Conservation (phyloP, 331 rosid genomes). For the Phaseolus coccineus region DNA sequence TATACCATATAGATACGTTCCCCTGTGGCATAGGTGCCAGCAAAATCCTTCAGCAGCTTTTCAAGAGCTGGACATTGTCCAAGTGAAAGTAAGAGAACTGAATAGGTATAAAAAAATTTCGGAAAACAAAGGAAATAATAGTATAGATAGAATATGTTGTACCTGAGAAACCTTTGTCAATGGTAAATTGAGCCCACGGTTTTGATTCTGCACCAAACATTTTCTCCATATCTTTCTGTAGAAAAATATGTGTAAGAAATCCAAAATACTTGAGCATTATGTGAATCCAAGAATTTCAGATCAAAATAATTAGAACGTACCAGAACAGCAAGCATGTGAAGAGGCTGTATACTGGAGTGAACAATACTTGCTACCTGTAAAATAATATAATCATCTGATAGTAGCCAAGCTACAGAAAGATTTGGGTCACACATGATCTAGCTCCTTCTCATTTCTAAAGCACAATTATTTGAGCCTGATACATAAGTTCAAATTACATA, state of each 20-base stretch:
- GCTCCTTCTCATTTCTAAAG: neutral
- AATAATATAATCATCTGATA: conserved; percentile 26
- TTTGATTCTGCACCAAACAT: conserved; percentile 48
- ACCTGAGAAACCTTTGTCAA: conserved; percentile 56
- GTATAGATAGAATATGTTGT: conserved; percentile 18
- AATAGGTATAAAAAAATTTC: neutral
- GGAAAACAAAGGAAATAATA: neutral
- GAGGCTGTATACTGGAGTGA: conserved; percentile 59
- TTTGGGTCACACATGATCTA: neutral
- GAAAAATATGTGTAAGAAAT: conserved; percentile 10
- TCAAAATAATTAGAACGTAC: conserved; percentile 41
- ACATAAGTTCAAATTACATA: conserved; percentile 10
- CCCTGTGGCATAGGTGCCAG: conserved; percentile 51
- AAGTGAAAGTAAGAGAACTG: neutral
- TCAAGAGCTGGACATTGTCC: conserved; percentile 53
- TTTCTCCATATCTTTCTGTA: conserved; percentile 53
- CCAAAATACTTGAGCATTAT: neutral
- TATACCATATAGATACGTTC: conserved; percentile 54
- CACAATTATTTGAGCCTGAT: neutral
- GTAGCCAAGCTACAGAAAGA: neutral
- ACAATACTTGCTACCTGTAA: conserved; percentile 53
- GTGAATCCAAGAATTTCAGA: conserved; percentile 16
- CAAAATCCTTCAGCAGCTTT: conserved; percentile 53
- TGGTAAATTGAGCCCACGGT: conserved; percentile 45
- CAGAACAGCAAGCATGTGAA: conserved; percentile 51